Conservation (phyloP, 1,139 yeast genomes). For the Barnettozyma hawaiiensis region DNA sequence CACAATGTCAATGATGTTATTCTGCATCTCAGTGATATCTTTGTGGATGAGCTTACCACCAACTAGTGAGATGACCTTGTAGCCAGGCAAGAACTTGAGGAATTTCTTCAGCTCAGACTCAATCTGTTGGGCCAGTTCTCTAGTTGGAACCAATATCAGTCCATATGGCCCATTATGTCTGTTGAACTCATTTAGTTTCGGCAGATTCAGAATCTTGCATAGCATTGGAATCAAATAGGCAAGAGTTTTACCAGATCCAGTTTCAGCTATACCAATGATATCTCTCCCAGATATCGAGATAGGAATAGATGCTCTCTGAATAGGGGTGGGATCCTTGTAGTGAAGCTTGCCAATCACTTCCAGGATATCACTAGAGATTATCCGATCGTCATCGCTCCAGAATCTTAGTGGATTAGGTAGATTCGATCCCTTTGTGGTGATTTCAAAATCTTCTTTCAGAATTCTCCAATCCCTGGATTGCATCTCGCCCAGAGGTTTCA, state of each 20-base stretch:
- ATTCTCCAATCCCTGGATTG: slow-evolving; percentile 85
- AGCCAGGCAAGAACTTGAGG: slow-evolving; percentile 35
- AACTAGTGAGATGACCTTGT: slow-evolving; percentile 61
- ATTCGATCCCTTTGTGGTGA: slow-evolving; percentile 50
- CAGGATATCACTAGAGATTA: slow-evolving; percentile 40
- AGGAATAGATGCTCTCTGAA: slow-evolving; percentile 86
- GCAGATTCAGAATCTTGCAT: slow-evolving; percentile 47
- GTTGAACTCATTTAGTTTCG: slow-evolving; percentile 34
- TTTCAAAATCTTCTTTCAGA: slow-evolving; percentile 70
- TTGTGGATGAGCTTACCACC: slow-evolving; percentile 89
- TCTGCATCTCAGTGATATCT: slow-evolving; percentile 51
- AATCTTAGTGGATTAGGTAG: slow-evolving; percentile 55
- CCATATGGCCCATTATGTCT: slow-evolving; percentile 57
- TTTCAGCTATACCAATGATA: slow-evolving; percentile 87
- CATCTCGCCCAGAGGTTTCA: slow-evolving; percentile 63
- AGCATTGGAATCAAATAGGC: slow-evolving; percentile 76
- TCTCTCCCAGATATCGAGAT: slow-evolving; percentile 57
- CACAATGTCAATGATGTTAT: slow-evolving; percentile 66
- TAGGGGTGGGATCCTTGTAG: slow-evolving; percentile 71
- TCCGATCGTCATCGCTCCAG: slow-evolving; percentile 62
- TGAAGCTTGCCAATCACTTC: slow-evolving; percentile 37
- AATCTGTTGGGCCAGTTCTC: slow-evolving; percentile 90
- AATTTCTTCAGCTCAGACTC: slow-evolving; percentile 59
- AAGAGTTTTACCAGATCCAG: slow-evolving; percentile 93
- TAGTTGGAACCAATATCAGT: slow-evolving; percentile 79